Evolutionary conservation across 2,329 filamentous ascomycete genomes (phyloP).

Genomic region (Claviceps spartinae): DNA sequence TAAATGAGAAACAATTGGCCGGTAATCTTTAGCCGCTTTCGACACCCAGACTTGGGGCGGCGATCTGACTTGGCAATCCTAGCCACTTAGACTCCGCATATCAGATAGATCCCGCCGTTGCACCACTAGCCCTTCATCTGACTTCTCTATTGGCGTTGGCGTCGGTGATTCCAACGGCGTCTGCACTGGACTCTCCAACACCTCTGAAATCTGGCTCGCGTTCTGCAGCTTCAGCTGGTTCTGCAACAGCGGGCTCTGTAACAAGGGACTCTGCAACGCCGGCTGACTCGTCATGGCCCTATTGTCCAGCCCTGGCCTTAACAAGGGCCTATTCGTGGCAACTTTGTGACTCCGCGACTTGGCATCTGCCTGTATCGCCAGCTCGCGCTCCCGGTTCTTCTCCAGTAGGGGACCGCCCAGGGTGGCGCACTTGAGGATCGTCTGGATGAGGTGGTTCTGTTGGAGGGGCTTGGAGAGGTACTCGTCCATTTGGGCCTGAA

Average conservation of each 20-base stretch:
- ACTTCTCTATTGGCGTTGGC: no score
- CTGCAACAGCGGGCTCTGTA: constrained; percentile 14
- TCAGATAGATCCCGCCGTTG: constrained; percentile 31
- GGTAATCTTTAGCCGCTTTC: no score
- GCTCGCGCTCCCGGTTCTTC: constrained; percentile 52
- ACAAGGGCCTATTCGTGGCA: constrained; percentile 19
- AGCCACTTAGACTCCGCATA: constrained; percentile 25
- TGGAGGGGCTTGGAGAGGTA: constrained; percentile 94
- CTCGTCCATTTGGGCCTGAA: constrained; percentile 98
- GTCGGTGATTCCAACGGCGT: no score
- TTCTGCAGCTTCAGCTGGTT: no score
- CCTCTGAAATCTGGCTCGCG: constrained; percentile 1
- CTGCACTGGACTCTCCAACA: constrained; percentile 1
- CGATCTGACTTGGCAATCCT: neutral
- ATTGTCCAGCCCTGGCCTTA: constrained; percentile 33
- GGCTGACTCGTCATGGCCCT: constrained; percentile 60
- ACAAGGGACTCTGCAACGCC: constrained; percentile 42
- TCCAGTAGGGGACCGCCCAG: constrained; percentile 73
- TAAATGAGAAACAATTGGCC: neutral
- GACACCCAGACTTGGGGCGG: no score
- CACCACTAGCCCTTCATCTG: constrained; percentile 5
- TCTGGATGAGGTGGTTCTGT: constrained; percentile 94
- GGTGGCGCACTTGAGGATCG: constrained; percentile 91
- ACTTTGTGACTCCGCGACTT: constrained; percentile 29
- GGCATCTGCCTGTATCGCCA: constrained; percentile 35